Base-by-base conservation (phyloP, 306 rosid species). In the Erythrophleum fordii region DNA sequence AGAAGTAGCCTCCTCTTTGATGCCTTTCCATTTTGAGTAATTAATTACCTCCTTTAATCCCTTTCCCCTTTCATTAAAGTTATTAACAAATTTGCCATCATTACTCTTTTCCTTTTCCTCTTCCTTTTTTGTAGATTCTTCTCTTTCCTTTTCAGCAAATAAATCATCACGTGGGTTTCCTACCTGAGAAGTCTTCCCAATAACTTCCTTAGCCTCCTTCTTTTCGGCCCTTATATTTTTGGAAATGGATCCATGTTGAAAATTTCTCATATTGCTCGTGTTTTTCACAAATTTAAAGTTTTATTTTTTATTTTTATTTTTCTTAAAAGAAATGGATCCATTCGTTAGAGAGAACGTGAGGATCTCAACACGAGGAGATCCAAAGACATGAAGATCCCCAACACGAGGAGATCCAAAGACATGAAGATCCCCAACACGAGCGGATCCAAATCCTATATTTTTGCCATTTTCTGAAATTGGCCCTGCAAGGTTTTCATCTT, bases 1-100 rank as follows among this genome's bases (percentile, higher is more conserved):
- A 42, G 83, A 85, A 68, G 53, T 31, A 29, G 85, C 82, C 73
- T 71, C 53, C 44, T 80, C 80, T 78, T 65, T 79, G 52, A 80
- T 76, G 52, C 61, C 53, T 72, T 75, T 60, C 67, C 35, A 77
- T 72, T 75, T 39, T 23, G 84, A 34, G 59, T 6, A 64, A 64
- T 79, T 79, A 46, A 4, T 26, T 17, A 22, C 25, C 25, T 2
- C 48, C 70, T 46, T 81, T 31, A 22, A 20, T 0, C 28, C 52
- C 10, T 67, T 42, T 42, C 10, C 34, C 4, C 20, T 52, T 52
- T 52, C 52, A 18, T 64, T 64, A 42, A 13, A n/a, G n/a, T n/a
- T n/a, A n/a, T n/a, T n/a, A n/a, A n/a, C n/a, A n/a, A n/a, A n/a
- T n/a, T n/a, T n/a, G n/a, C n/a, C n/a, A n/a, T n/a, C n/a, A n/a